phyloP scores from a whole-genome alignment of 2,329 filamentous ascomycete genomes.

The Cladophialophora immunda region DNA sequence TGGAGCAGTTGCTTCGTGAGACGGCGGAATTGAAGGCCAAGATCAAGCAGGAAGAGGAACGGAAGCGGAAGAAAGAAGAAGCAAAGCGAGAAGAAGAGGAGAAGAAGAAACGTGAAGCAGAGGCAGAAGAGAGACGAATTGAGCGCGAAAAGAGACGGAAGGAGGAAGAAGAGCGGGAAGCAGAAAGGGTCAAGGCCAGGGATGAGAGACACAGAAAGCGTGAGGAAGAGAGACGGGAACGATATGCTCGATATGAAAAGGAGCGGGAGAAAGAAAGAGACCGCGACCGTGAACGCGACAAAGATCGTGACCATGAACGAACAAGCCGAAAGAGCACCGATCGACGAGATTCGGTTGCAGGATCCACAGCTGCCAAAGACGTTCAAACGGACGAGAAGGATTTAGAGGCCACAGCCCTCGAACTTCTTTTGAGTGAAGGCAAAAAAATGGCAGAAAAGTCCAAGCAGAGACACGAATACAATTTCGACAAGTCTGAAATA shows the following conservation, averaged over 20 bases:
- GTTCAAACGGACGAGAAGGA: constrained; percentile 61
- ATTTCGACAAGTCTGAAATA: constrained; percentile 45
- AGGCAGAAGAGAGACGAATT: constrained; percentile 57
- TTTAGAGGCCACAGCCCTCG: constrained; percentile 63
- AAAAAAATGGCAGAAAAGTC: constrained; percentile 63
- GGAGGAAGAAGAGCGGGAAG: constrained; percentile 62
- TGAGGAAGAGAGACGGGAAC: constrained; percentile 56
- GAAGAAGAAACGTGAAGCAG: constrained; percentile 54
- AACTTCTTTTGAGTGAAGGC: constrained; percentile 63
- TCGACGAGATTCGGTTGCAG: constrained; percentile 45
- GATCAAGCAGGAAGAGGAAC: constrained; percentile 55
- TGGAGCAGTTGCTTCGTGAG: constrained; percentile 59
- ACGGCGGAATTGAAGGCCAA: constrained; percentile 59
- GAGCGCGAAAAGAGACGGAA: constrained; percentile 60
- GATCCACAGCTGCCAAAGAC: constrained; percentile 40
- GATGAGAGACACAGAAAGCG: constrained; percentile 55
- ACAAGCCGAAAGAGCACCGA: constrained; percentile 44
- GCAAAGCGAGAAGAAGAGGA: constrained; percentile 53
- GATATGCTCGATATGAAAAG: constrained; percentile 45
- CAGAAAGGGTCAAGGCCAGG: constrained; percentile 61
- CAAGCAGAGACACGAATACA: constrained; percentile 59
- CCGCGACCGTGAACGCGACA: constrained; percentile 48
- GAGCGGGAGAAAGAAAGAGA: constrained; percentile 45
- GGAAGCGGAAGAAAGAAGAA: constrained; percentile 47
- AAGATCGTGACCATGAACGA: constrained; percentile 38